phyloP scores from a whole-genome alignment of 75 land plant species.

The Cupressus sempervirens region DNA sequence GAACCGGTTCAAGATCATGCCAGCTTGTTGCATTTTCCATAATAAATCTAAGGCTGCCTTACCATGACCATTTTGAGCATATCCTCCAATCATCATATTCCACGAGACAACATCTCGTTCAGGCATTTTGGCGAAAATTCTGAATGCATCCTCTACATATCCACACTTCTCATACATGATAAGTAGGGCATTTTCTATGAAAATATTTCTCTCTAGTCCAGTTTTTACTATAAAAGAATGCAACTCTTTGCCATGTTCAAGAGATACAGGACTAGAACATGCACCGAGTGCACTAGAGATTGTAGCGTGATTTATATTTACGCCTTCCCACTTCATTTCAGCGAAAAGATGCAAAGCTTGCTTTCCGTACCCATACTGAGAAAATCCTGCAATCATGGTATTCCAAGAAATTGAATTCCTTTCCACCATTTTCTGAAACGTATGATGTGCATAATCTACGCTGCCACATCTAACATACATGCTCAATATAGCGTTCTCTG shows the following conservation, averaged over 20 bases:
- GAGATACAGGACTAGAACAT: slow-evolving; percentile 34
- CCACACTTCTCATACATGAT: slow-evolving; percentile 67
- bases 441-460: slow-evolving; percentile 8
- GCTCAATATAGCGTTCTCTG: slow-evolving; percentile 20
- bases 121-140: slow-evolving; percentile 39
- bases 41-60: slow-evolving; percentile 46
- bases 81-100: slow-evolving; percentile 41
- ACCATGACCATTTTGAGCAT: slow-evolving; percentile 53
- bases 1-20: slow-evolving; percentile 44
- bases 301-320: slow-evolving; percentile 53
- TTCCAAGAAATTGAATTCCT: slow-evolving; percentile 33
- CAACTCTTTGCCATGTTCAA: slow-evolving; percentile 59
- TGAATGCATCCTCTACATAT: slow-evolving; percentile 43
- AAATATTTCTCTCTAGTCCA: slow-evolving; percentile 33
- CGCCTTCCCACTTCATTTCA: slow-evolving; percentile 25
- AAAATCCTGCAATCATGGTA: slow-evolving; percentile 24
- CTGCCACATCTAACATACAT: slow-evolving; percentile 22
- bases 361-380: background rate
- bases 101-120: slow-evolving; percentile 61
- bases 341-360: slow-evolving; percentile 31
- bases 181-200: slow-evolving; percentile 59
- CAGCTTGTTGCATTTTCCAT: slow-evolving; percentile 28
- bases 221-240: slow-evolving; percentile 45
- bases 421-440: slow-evolving; percentile 32
- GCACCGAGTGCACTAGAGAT: slow-evolving; percentile 49